Evolutionary conservation across 75 land plant genomes (phyloP).

Genomic region (Pinus taeda): DNA sequence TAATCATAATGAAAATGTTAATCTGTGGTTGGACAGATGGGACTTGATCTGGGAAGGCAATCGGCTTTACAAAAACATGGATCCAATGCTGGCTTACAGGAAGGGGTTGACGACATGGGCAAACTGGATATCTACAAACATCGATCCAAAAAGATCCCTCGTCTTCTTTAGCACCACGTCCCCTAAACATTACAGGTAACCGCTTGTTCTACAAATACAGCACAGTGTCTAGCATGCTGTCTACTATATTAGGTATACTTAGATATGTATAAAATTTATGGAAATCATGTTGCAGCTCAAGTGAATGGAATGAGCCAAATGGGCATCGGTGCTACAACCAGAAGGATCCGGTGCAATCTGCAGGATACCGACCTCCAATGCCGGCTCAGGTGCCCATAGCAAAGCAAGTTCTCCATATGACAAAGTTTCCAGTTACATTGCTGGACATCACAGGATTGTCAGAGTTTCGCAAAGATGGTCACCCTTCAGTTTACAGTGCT

Average conservation of each 20-base stretch:
- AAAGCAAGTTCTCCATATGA: slow-evolving; percentile 29
- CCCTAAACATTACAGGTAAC: slow-evolving; percentile 59
- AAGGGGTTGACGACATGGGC: slow-evolving; percentile 66
- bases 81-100: slow-evolving; percentile 56
- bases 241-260: not conserved
- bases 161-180: slow-evolving; percentile 65
- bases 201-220: not conserved
- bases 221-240: not conserved
- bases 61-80: slow-evolving; percentile 19
- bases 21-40: slow-evolving; percentile 35
- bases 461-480: slow-evolving; percentile 75
- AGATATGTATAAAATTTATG: not conserved
- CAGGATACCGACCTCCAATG: slow-evolving; percentile 33
- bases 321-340: slow-evolving; percentile 21
- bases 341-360: slow-evolving; percentile 24
- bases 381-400: slow-evolving; percentile 21
- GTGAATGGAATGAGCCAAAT: slow-evolving; percentile 33
- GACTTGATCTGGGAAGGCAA: slow-evolving; percentile 44
- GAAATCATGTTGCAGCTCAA: slow-evolving; percentile 23
- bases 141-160: slow-evolving; percentile 26
- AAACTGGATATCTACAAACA: slow-evolving; percentile 50
- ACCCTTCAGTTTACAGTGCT: slow-evolving; percentile 44
- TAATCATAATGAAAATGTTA: too few species aligned
- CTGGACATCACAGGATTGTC: slow-evolving; percentile 77
- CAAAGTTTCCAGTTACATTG: slow-evolving; percentile 40